Evolutionary conservation across 441 rosid genomes (phyloP).

Genomic region (Melastoma candidum): DNA sequence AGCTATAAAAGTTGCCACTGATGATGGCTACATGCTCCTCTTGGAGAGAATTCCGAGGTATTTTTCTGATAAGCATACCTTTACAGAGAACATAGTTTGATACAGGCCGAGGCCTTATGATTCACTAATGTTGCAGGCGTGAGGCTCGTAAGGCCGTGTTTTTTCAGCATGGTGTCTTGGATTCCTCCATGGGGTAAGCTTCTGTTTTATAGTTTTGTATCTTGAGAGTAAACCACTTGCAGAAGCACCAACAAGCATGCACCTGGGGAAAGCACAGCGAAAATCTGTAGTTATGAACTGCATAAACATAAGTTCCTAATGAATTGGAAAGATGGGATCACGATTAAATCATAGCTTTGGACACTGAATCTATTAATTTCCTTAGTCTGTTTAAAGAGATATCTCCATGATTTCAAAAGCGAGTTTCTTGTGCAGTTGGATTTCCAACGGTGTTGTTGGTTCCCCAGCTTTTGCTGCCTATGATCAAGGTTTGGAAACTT

Average conservation of each 20-base stretch:
- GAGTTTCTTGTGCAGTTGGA: constrained; percentile 49
- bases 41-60: constrained; percentile 97
- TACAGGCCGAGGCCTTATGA: background rate
- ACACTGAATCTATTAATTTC: too few species aligned
- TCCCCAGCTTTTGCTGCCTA: constrained; percentile 99
- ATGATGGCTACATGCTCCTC: constrained; percentile 91
- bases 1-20: constrained; percentile 81
- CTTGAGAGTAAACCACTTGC: too few species aligned
- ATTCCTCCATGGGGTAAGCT: constrained; percentile 95
- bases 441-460: constrained; percentile 91
- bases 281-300: too few species aligned
- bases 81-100: too few species aligned
- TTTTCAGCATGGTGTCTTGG: constrained; percentile 88
- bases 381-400: too few species aligned
- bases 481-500: constrained; percentile 60
- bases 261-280: too few species aligned
- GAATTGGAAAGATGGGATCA: too few species aligned
- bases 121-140: constrained; percentile 42
- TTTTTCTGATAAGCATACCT: background rate
- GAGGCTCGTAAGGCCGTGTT: constrained; percentile 86
- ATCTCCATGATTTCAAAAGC: too few species aligned
- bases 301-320: too few species aligned
- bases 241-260: too few species aligned
- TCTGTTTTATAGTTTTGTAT: background rate
- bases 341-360: too few species aligned